A percentile compares a stretch with the other conserved stretches of the same genome.
phyloP scores from a whole-genome alignment of 306 rosid genomes.

The Sicyos edulis region DNA sequence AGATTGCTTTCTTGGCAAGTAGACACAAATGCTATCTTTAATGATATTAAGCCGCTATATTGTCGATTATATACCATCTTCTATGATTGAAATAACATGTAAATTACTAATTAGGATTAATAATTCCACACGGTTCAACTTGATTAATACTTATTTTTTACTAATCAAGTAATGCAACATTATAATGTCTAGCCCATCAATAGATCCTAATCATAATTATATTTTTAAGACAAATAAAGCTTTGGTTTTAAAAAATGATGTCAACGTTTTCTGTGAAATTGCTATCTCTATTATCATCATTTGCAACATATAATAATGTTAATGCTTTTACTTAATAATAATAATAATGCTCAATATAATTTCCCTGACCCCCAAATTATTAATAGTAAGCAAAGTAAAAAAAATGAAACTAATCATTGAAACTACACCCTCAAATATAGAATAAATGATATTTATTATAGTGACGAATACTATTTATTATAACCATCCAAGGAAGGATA shows the following conservation, averaged over 20 bases:
- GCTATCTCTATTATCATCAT: neutral
- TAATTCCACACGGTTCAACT: constrained; percentile 11
- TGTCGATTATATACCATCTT: neutral
- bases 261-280: neutral
- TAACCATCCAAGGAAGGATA: no score
- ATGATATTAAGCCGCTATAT: neutral
- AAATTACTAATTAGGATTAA: constrained; percentile 8
- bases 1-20: no score
- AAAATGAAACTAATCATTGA: no score
- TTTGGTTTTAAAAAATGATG: neutral
- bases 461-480: no score
- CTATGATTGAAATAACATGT: constrained; percentile 9
- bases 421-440: no score
- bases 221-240: neutral
- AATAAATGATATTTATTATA: no score
- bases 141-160: neutral
- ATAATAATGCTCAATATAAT: neutral
- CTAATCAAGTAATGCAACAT: neutral
- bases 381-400: no score
- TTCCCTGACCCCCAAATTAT: no score
- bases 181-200: neutral
- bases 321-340: neutral
- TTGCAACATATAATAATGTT: neutral
- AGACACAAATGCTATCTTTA: no score
- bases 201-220: neutral